Conservation (phyloP, 257 asterid species). For the Asclepias syriaca region DNA sequence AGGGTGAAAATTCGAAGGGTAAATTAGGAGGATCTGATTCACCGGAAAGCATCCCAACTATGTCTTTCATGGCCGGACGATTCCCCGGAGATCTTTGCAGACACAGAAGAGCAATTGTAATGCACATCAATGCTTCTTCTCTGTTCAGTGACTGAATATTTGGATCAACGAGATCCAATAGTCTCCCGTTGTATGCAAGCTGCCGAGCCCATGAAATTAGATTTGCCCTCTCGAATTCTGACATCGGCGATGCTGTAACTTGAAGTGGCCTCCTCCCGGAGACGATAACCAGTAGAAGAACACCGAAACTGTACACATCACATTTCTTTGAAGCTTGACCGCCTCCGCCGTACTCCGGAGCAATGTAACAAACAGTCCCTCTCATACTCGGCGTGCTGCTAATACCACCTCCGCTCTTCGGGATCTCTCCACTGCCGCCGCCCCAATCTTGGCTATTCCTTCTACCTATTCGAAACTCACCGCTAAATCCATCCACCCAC, state of each 20-base stretch:
- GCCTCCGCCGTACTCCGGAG: constrained; percentile 82
- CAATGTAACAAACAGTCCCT: constrained; percentile 89
- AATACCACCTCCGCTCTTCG: constrained; percentile 88
- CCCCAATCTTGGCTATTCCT: constrained; percentile 74
- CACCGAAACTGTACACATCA: constrained; percentile 91
- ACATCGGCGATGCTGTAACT: constrained; percentile 86
- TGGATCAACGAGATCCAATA: constrained; percentile 74
- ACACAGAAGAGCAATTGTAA: constrained; percentile 74
- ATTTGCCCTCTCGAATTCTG: constrained; percentile 90
- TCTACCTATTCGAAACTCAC: constrained; percentile 64
- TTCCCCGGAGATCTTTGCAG: constrained; percentile 67
- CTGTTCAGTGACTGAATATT: constrained; percentile 45
- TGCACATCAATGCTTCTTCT: constrained; percentile 61
- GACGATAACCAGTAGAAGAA: constrained; percentile 58
- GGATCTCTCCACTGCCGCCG: constrained; percentile 60
- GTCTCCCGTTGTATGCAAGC: constrained; percentile 65
- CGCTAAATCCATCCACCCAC: constrained; percentile 81
- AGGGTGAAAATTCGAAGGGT: constrained; percentile 90
- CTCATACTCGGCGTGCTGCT: constrained; percentile 97
- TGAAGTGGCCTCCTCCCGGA: constrained; percentile 95
- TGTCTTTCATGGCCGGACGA: constrained; percentile 73
- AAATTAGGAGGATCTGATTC: constrained; percentile 73
- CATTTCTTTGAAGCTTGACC: constrained; percentile 65
- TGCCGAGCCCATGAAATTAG: constrained; percentile 88
- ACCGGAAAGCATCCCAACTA: constrained; percentile 80